These are phyloP conservation scores for Penicillium parvum DNA, from an alignment of 495 filamentous ascomycete genomes.

Conservation along the genomic window DNA sequence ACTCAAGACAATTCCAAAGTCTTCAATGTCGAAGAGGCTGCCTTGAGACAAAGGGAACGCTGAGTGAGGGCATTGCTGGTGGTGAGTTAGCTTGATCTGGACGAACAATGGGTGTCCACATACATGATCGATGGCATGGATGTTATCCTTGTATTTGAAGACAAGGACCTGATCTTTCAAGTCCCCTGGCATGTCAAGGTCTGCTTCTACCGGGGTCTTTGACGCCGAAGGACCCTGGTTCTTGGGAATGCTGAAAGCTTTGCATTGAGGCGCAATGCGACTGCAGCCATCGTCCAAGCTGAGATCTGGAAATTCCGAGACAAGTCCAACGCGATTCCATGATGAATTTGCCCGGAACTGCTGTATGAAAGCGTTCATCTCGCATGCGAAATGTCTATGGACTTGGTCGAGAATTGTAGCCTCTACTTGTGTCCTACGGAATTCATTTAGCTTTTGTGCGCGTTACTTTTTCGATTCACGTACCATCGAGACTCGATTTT, in stretches of 20 bases:
- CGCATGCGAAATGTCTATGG: too few relatives aligned
- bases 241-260: constrained; percentile 50
- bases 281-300: too few relatives aligned
- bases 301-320: too few relatives aligned
- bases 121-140: constrained; percentile 59
- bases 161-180: constrained; percentile 56
- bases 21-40: constrained; percentile 58
- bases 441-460: too few relatives aligned
- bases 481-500: too few relatives aligned
- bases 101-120: too few relatives aligned
- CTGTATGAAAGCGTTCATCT: too few relatives aligned
- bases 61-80: constrained; percentile 59
- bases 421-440: too few relatives aligned
- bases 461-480: too few relatives aligned
- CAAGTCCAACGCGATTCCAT: too few relatives aligned
- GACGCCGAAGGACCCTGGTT: constrained; percentile 13
- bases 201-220: constrained; percentile 26
- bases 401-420: too few relatives aligned
- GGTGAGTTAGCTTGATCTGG: constrained; percentile 7
- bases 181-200: constrained; percentile 41
- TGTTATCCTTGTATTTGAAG: constrained; percentile 52
- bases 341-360: too few relatives aligned
- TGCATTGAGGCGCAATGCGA: constrained; percentile 43
- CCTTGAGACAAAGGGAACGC: constrained; percentile 53
- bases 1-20: constrained; percentile 48